Evolutionary conservation across 169 alveolate species (phyloP).

Genomic region (Miamiensis avidus): DNA sequence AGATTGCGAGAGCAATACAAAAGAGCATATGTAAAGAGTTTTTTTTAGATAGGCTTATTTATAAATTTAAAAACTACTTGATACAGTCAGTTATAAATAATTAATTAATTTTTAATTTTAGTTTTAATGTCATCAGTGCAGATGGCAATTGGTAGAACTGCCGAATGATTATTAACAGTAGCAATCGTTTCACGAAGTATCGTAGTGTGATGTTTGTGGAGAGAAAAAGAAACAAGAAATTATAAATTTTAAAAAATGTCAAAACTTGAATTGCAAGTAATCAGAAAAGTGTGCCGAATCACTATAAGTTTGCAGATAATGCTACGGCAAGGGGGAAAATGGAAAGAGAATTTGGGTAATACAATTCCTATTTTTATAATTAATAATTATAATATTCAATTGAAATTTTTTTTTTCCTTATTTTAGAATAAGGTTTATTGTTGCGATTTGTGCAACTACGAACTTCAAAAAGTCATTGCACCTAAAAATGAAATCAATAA

Average conservation of each 20-base stretch:
- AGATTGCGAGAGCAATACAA: too few species aligned
- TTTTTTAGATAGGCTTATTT: too few species aligned
- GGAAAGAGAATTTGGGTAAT: background rate
- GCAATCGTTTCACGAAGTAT: background rate
- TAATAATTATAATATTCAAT: too few species aligned
- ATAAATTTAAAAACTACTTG: too few species aligned
- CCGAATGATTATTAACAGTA: background rate
- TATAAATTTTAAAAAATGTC: background rate
- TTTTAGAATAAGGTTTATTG: background rate
- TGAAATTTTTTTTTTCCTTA: background rate
- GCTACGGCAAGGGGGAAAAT: background rate
- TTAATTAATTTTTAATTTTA: too few species aligned
- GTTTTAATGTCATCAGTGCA: background rate
- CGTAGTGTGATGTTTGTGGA: background rate
- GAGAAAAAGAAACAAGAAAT: background rate
- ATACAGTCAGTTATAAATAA: too few species aligned
- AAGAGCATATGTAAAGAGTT: too few species aligned
- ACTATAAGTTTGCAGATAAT: background rate
- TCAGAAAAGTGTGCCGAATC: background rate
- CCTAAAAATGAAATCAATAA: background rate
- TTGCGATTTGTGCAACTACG: background rate
- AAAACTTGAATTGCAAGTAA: background rate
- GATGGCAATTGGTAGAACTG: background rate
- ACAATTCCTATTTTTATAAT: too few species aligned
- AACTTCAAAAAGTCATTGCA: too few species aligned